These are phyloP conservation scores for Tylopilus sp. DNA, from an alignment of 1,284 basidiomycete genomes.

Conservation along the genomic window DNA sequence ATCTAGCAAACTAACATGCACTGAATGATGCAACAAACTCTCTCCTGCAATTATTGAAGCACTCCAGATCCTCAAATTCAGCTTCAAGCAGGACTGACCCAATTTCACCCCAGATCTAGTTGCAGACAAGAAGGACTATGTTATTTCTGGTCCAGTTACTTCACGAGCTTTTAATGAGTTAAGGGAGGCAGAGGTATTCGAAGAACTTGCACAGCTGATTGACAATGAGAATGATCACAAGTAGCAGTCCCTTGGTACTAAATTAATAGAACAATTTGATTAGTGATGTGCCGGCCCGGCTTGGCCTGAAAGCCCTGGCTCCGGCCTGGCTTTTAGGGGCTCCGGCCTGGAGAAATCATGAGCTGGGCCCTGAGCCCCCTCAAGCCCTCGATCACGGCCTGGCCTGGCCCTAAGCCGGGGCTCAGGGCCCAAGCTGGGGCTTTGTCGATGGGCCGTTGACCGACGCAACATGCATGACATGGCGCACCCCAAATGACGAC, in stretches of 20 bases:
- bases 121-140: background rate
- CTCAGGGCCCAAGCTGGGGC: no score
- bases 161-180: background rate
- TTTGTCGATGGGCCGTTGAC: no score
- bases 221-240: background rate
- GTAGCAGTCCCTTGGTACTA: background rate
- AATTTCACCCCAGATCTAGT: slow-evolving; percentile 2
- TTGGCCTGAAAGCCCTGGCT: no score
- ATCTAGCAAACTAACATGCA: background rate
- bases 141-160: background rate
- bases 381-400: no score
- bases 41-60: background rate
- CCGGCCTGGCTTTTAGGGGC: no score
- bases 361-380: no score
- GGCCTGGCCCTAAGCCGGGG: no score
- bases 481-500: no score
- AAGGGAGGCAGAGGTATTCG: background rate
- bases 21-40: background rate
- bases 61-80: background rate
- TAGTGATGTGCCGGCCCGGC: no score
- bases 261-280: background rate
- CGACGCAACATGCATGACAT: no score
- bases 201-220: background rate
- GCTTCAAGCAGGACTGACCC: background rate
- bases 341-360: no score